Conservation (phyloP, 1,284 basidiomycete species). For the Ustilago crameri region DNA sequence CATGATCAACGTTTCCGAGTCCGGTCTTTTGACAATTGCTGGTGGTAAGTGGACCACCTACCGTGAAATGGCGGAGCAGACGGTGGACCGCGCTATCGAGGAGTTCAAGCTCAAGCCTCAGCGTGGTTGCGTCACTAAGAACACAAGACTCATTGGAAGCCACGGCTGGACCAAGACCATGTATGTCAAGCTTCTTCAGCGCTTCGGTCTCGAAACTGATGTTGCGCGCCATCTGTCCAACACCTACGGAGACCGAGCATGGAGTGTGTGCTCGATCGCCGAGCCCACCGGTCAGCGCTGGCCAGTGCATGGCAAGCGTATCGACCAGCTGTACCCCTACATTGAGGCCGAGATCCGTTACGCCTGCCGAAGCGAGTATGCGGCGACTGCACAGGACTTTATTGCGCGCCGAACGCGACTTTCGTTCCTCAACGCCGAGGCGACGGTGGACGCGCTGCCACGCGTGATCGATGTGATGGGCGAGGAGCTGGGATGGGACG, state of each 20-base stretch:
- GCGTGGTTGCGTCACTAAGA: conserved; percentile 79
- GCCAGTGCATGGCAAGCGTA: conserved; percentile 85
- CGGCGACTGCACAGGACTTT: conserved; percentile 88
- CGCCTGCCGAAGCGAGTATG: conserved; percentile 89
- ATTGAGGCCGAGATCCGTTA: conserved; percentile 95
- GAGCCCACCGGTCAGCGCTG: conserved; percentile 81
- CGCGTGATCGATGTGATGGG: conserved; percentile 91
- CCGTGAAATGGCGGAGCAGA: conserved; percentile 91
- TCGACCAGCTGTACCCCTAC: conserved; percentile 83
- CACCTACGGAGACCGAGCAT: conserved; percentile 94
- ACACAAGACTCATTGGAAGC: conserved; percentile 86
- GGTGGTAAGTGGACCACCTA: conserved; percentile 99
- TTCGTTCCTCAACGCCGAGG: conserved; percentile 90
- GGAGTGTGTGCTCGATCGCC: conserved; percentile 88
- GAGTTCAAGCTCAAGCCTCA: conserved; percentile 77
- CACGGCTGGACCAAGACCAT: conserved; percentile 95
- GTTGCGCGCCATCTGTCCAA: conserved; percentile 93
- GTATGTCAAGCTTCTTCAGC: conserved; percentile 96
- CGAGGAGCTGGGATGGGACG: conserved; percentile 82
- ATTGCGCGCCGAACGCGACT: conserved; percentile 89
- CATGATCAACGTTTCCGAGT: conserved; percentile 85
- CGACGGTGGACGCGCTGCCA: conserved; percentile 85
- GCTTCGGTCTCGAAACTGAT: conserved; percentile 82
- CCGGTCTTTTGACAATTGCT: conserved; percentile 90
- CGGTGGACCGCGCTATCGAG: conserved; percentile 87